Conservation (phyloP, 306 rosid species). For the Astragalus membranaceus region DNA sequence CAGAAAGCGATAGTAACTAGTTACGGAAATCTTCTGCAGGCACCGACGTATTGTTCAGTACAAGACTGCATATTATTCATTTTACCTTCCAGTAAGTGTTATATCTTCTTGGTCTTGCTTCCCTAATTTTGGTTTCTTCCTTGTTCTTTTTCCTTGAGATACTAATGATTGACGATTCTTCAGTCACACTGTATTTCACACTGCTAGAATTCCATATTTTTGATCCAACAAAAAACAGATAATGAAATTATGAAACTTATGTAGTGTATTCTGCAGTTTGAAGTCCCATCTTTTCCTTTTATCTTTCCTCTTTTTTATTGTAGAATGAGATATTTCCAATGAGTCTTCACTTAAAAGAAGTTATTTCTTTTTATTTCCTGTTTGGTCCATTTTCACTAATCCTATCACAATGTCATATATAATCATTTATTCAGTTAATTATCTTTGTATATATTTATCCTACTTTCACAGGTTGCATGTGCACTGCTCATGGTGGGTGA, state of each 20-base stretch:
- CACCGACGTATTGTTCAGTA: slow-evolving; percentile 88
- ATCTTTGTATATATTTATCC: neutral
- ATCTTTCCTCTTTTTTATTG: neutral
- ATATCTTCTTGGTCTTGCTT: neutral
- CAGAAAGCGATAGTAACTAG: slow-evolving; percentile 5
- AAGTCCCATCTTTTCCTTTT: neutral
- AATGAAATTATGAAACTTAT: neutral
- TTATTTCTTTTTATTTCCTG: neutral
- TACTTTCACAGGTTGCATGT: slow-evolving; percentile 41
- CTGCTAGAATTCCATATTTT: neutral
- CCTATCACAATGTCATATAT: slow-evolving; percentile 8
- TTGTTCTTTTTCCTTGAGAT: neutral
- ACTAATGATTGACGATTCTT: neutral
- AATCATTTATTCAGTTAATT: too few relatives aligned
- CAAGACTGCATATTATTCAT: slow-evolving; percentile 91
- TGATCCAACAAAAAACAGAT: slow-evolving; percentile 1
- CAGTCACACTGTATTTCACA: neutral
- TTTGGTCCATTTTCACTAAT: neutral
- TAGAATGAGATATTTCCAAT: neutral
- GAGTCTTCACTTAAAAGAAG: neutral
- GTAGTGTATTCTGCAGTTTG: neutral
- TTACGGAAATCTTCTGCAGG: slow-evolving; percentile 43
- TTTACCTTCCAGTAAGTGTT: slow-evolving; percentile 83
- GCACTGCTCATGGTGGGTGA: slow-evolving; percentile 52
- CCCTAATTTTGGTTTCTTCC: slow-evolving; percentile 14